Conservation (phyloP, 2,329 filamentous ascomycete species). For the Scedosporium dehoogii region DNA sequence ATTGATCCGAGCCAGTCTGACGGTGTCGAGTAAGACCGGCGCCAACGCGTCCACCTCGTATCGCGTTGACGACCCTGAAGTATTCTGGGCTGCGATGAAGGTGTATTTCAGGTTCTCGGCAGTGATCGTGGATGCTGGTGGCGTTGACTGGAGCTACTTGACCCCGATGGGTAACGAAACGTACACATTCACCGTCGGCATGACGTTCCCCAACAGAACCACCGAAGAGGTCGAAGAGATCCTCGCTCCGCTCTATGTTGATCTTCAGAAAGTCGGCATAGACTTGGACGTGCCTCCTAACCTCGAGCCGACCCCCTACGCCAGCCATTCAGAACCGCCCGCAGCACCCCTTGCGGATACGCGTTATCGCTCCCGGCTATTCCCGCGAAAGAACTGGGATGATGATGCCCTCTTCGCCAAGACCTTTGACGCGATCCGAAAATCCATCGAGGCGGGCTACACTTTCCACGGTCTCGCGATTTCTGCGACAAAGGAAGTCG, state of each 20-base stretch:
- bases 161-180: slow-evolving; percentile 13
- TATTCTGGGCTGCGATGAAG: slow-evolving; percentile 19
- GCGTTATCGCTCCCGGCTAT: slow-evolving; percentile 21
- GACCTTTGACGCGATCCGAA: slow-evolving; percentile 21
- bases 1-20: slow-evolving; percentile 18
- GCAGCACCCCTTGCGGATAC: slow-evolving; percentile 14
- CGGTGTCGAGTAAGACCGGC: neutral
- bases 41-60: slow-evolving; percentile 10
- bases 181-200: slow-evolving; percentile 16
- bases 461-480: slow-evolving; percentile 22
- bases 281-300: neutral
- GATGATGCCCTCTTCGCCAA: slow-evolving; percentile 15
- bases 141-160: slow-evolving; percentile 25
- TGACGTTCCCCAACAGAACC: slow-evolving; percentile 20
- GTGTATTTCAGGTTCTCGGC: slow-evolving; percentile 22
- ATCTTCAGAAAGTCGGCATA: slow-evolving; percentile 15
- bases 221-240: slow-evolving; percentile 25
- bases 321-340: slow-evolving; percentile 4
- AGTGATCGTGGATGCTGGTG: slow-evolving; percentile 22
- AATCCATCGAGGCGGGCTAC: slow-evolving; percentile 24
- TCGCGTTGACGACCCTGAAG: slow-evolving; percentile 15
- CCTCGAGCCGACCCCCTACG: slow-evolving; percentile 12
- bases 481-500: slow-evolving; percentile 18
- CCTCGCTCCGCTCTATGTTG: slow-evolving; percentile 28
- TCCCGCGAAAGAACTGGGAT: slow-evolving; percentile 19